phyloP scores from a whole-genome alignment of 73 alveolate species.

The Breviolum minutum region DNA sequence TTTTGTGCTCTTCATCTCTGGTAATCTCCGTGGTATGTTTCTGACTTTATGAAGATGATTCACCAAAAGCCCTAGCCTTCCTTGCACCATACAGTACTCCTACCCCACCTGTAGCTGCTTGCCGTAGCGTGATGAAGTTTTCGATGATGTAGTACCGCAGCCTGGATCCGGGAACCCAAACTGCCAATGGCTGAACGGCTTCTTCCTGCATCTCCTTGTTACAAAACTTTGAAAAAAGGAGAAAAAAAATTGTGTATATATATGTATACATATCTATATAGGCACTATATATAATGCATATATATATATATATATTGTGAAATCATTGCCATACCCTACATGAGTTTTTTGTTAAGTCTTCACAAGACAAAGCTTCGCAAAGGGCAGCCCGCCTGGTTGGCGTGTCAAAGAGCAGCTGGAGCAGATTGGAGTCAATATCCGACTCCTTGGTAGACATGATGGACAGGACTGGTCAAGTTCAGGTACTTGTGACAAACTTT shows the following conservation, averaged over 20 bases:
- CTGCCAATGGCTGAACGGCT: too few species aligned
- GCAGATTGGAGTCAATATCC: slow-evolving; percentile 35
- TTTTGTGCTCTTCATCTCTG: too few species aligned
- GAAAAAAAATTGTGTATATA: background rate
- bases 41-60: too few species aligned
- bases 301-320: too few species aligned
- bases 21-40: too few species aligned
- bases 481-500: too few species aligned
- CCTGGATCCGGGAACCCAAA: background rate
- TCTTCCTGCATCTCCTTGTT: too few species aligned
- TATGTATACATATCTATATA: too few species aligned
- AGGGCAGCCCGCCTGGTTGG: slow-evolving; percentile 31
- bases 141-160: slow-evolving; percentile 78
- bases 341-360: too few species aligned
- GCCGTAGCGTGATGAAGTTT: slow-evolving; percentile 50
- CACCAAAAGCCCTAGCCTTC: background rate
- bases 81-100: background rate
- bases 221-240: background rate
- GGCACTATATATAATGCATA: too few species aligned
- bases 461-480: too few species aligned
- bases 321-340: too few species aligned
- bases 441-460: background rate
- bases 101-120: slow-evolving; percentile 30
- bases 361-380: background rate
- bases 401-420: slow-evolving; percentile 38